These are phyloP conservation scores for Phytophthora boehmeriae DNA, from an alignment of 352 stramenopile genomes.

Conservation along the genomic window DNA sequence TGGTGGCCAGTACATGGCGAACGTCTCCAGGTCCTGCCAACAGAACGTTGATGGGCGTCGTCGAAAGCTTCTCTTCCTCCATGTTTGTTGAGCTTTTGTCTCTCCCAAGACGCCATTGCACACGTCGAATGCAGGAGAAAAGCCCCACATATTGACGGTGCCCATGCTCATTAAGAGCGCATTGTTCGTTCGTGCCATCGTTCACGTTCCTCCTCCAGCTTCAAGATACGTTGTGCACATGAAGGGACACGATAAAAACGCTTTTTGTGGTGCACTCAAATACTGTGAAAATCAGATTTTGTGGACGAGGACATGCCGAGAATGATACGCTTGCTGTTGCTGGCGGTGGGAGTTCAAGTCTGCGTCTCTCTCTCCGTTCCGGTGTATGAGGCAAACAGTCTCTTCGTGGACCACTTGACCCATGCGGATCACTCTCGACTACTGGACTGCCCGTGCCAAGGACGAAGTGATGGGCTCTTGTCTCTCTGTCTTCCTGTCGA, in stretches of 20 bases:
- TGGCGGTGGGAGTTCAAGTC: constrained; percentile 11
- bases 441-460: constrained; percentile 53
- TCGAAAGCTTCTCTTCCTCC: constrained; percentile 17
- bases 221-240: constrained; percentile 3
- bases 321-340: constrained; percentile 9
- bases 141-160: constrained; percentile 88
- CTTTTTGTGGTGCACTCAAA: neutral
- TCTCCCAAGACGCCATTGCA: constrained; percentile 19
- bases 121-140: constrained; percentile 81
- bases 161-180: constrained; percentile 78
- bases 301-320: neutral
- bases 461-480: constrained; percentile 15
- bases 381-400: constrained; percentile 26
- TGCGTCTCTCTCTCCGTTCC: constrained; percentile 6
- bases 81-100: neutral
- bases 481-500: constrained; percentile 67
- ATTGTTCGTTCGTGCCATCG: constrained; percentile 60
- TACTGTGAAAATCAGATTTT: constrained; percentile 10
- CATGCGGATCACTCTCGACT: constrained; percentile 41
- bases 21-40: constrained; percentile 78
- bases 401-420: constrained; percentile 28
- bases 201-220: neutral
- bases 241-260: constrained; percentile 21
- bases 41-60: constrained; percentile 55
- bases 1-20: constrained; percentile 68